phyloP scores from a whole-genome alignment of 192 early-diverging fungal genomes.

The Pilobolus umbonatus region DNA sequence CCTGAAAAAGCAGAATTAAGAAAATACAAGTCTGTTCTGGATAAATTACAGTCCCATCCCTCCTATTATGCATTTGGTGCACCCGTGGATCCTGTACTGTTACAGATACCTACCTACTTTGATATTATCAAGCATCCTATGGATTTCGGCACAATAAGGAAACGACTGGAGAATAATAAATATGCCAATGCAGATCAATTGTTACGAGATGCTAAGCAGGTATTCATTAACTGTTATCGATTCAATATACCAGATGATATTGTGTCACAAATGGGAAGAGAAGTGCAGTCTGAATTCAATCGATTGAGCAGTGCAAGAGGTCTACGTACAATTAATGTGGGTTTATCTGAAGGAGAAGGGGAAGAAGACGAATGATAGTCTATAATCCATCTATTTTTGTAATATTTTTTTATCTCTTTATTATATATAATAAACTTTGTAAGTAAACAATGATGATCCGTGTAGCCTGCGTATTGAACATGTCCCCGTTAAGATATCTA shows the following conservation, averaged over 20 bases:
- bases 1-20: slow-evolving; percentile 10
- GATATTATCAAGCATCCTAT: slow-evolving; percentile 72
- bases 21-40: slow-evolving; percentile 27
- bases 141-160: slow-evolving; percentile 74
- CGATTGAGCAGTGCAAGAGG: slow-evolving; percentile 6
- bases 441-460: no score
- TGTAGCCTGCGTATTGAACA: no score
- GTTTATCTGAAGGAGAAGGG: neutral
- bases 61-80: slow-evolving; percentile 60
- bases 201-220: slow-evolving; percentile 50
- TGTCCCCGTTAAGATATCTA: no score
- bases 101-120: slow-evolving; percentile 63
- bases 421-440: no score
- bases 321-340: neutral
- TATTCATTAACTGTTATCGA: slow-evolving; percentile 67
- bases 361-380: no score
- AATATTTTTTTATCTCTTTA: no score
- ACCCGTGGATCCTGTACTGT: slow-evolving; percentile 73
- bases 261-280: slow-evolving; percentile 57
- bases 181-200: slow-evolving; percentile 56
- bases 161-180: slow-evolving; percentile 57
- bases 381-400: no score
- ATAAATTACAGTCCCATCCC: slow-evolving; percentile 15
- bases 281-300: slow-evolving; percentile 37
- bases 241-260: slow-evolving; percentile 59